Percentiles rank a stretch among this genome's conserved stretches.
Evolutionary conservation across 2,329 filamentous ascomycete genomes (phyloP).

Genomic region (Talaromyces sp.): DNA sequence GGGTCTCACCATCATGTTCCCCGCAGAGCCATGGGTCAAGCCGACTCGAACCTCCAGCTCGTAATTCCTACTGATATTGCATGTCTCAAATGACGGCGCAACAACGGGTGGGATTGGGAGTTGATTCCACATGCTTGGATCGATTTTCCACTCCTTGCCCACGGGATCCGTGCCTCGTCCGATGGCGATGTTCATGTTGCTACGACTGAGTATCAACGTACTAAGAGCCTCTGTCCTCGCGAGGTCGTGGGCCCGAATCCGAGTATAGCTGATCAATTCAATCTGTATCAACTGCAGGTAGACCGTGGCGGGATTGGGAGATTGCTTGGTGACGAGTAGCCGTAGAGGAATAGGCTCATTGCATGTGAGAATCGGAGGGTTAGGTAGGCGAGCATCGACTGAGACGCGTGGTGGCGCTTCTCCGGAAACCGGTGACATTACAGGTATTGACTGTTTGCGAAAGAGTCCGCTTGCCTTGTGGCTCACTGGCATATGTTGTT

Average conservation of each 20-base stretch:
- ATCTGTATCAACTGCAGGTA: slow-evolving; percentile 77
- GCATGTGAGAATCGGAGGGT: slow-evolving; percentile 83
- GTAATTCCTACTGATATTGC: slow-evolving; percentile 79
- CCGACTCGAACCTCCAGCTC: slow-evolving; percentile 79
- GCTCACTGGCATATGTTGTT: slow-evolving; percentile 18
- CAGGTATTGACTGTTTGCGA: slow-evolving; percentile 32
- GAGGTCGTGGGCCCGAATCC: slow-evolving; percentile 73
- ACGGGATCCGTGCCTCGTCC: slow-evolving; percentile 54
- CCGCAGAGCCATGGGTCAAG: slow-evolving; percentile 65
- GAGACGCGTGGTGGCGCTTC: slow-evolving; percentile 55
- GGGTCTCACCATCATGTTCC: slow-evolving; percentile 45
- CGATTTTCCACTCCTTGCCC: slow-evolving; percentile 65
- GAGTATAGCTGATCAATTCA: slow-evolving; percentile 73
- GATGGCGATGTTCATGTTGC: slow-evolving; percentile 68
- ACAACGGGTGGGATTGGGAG: slow-evolving; percentile 76
- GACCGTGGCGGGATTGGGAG: slow-evolving; percentile 63
- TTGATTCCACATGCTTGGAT: slow-evolving; percentile 67
- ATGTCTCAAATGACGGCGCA: slow-evolving; percentile 80
- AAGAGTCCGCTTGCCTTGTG: slow-evolving; percentile 58
- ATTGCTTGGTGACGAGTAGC: slow-evolving; percentile 72
- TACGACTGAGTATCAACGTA: slow-evolving; percentile 70
- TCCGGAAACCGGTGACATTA: slow-evolving; percentile 25
- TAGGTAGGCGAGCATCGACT: slow-evolving; percentile 79
- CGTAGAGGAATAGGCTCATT: slow-evolving; percentile 79
- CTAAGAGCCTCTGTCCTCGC: slow-evolving; percentile 64